A percentile compares a stretch with the other conserved stretches of the same genome.
Evolutionary conservation across 2,329 filamentous ascomycete species (phyloP).

Genomic region (Biscogniauxia marginata): DNA sequence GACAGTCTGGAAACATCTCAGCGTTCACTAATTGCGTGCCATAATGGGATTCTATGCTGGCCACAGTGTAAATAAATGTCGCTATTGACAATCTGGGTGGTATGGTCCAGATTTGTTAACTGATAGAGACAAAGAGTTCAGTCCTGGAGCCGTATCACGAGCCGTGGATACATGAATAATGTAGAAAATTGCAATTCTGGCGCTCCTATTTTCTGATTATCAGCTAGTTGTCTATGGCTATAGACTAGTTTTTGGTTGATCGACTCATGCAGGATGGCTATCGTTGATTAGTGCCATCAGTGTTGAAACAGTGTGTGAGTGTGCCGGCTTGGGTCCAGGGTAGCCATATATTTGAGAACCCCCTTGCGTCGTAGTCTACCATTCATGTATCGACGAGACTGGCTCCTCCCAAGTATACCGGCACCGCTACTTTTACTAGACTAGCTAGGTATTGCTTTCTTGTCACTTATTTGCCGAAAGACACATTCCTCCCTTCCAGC

Average conservation of each 20-base stretch:
- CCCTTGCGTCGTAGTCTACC: constrained; percentile 29
- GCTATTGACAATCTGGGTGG: neutral
- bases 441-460: constrained; percentile 15
- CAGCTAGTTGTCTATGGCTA: constrained; percentile 9
- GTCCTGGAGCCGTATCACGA: neutral
- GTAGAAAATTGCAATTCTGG: neutral
- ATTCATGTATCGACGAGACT: constrained; percentile 20
- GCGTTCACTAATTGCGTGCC: constrained; percentile 17
- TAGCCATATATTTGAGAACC: constrained; percentile 14
- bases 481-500: constrained; percentile 15
- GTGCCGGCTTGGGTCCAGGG: constrained; percentile 14
- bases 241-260: constrained; percentile 2
- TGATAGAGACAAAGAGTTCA: neutral
- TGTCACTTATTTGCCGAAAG: constrained; percentile 11
- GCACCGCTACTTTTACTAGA: constrained; percentile 5
- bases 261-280: constrained; percentile 16
- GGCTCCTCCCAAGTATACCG: constrained; percentile 18
- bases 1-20: constrained; percentile 20
- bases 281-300: constrained; percentile 15
- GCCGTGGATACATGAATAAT: neutral
- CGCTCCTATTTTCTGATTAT: constrained; percentile 4
- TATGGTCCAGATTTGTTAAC: constrained; percentile 6
- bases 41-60: constrained; percentile 15
- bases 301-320: constrained; percentile 28
- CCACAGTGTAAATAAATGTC: constrained; percentile 22